Evolutionary conservation across 2,329 filamentous ascomycete species (phyloP), one percentile per base, ranked within the genome.

Genomic region (Trichoderma koningiopsis): DNA sequence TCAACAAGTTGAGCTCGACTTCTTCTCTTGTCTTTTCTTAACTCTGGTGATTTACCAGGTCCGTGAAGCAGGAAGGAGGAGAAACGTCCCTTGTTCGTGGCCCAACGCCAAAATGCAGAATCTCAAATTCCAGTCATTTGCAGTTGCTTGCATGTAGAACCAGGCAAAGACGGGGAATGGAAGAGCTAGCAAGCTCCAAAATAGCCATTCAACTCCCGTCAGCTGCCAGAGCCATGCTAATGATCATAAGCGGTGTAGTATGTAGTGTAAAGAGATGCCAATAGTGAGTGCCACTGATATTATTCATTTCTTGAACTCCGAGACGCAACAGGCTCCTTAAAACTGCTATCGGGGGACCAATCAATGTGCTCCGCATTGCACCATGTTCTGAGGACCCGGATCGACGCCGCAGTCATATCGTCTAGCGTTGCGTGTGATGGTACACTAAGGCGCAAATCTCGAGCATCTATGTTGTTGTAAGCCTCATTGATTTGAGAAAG

Each of bases 391-490:
- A 86, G 75, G 5, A 84, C 75, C 7, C 75, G 76, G 68, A 86
- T 72, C 14, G 79, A 77, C 5, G 76, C 75, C 8, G 76, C 74
- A 14, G 81, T 81, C 7, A 81, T 77, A 16, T 85, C 83, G 68
- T 85, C 82, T 11, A 85, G 76, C 3, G 77, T 77, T 10, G 80
- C 80, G 83, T 84, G 85, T 0, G 81, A 80, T 0, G 74, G 72
- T 22, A 82, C 74, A 24, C 77, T 74, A 29, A 78, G 77, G 53
- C 74, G 80, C 29, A 78, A 69, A n/a, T 14, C 29, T n/a, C 13
- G 68, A 33, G 61, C 47, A 2, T 70, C 68, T 33, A 72, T 71
- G 24, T 40, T 63, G 19, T 11, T 47, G 29, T 56, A 29, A n/a
- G 55, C 37, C n/a, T 73, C 70, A 37, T 58, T 62, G 3, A 71